A percentile compares a stretch with the other conserved stretches of the same genome.
Conservation (phyloP, 306 rosid genomes). For the Cucumis hystrix region DNA sequence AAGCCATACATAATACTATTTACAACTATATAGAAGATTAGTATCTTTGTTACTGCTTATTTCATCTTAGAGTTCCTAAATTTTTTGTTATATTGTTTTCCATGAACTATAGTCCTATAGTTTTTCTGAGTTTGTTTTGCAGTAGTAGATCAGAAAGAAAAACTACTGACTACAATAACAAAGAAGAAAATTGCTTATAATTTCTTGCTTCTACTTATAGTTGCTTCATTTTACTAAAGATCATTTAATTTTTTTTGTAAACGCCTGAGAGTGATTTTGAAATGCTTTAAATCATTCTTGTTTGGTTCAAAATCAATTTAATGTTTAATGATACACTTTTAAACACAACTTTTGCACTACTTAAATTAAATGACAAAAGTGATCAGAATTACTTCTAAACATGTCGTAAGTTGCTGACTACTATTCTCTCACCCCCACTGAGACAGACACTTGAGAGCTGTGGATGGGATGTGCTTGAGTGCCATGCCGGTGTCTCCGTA, state of each 20-base stretch:
- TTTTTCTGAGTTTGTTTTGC: background rate
- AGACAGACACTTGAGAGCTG: conserved; percentile 50
- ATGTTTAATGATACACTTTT: too few species aligned
- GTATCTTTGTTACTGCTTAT: background rate
- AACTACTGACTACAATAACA: background rate
- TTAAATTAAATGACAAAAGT: too few species aligned
- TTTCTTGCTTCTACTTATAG: background rate
- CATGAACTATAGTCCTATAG: background rate
- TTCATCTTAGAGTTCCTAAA: background rate
- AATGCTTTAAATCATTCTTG: too few species aligned
- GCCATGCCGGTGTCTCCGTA: conserved; percentile 62
- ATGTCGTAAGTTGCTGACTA: background rate
- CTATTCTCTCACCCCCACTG: background rate
- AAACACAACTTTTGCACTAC: too few species aligned
- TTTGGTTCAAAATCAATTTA: too few species aligned
- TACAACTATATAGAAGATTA: too few species aligned
- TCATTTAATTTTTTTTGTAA: background rate
- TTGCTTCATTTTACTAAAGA: background rate
- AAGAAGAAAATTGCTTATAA: background rate
- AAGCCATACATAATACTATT: too few species aligned
- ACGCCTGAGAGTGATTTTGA: background rate
- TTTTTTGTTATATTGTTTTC: background rate
- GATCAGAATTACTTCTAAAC: too few species aligned
- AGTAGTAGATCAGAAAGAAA: background rate
- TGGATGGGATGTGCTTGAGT: conserved; percentile 86